Evolutionary conservation across 2,329 filamentous ascomycete species (phyloP).

Genomic region (Fusarium tricinctum): DNA sequence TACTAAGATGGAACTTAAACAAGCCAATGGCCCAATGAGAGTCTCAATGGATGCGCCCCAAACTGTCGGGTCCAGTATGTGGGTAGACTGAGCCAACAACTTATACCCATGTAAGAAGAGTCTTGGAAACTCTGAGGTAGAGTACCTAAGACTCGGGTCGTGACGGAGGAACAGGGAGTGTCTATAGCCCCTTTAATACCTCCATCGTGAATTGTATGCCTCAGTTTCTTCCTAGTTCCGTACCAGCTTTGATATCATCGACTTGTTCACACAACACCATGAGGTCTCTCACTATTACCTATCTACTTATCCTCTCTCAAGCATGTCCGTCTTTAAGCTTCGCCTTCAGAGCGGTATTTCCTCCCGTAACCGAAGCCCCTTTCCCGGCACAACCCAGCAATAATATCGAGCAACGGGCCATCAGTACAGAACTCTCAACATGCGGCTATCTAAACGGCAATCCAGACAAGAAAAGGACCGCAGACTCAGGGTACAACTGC

Average conservation of each 20-base stretch:
- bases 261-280: not conserved
- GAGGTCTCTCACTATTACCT: not conserved
- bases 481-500: constrained; percentile 54
- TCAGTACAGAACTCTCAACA: constrained; percentile 45
- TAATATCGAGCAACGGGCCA: constrained; percentile 12
- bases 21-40: not conserved
- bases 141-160: not conserved
- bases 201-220: not conserved
- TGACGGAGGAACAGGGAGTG: not conserved
- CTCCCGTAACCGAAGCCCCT: not conserved
- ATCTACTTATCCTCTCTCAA: not conserved
- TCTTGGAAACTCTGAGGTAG: not conserved
- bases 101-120: constrained; percentile 10
- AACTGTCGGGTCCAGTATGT: constrained; percentile 6
- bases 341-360: not conserved
- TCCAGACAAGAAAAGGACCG: constrained; percentile 48
- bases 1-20: not conserved
- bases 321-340: not conserved
- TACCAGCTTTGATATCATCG: no score
- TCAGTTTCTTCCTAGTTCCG: not conserved
- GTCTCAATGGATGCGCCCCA: not conserved
- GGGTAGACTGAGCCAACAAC: constrained; percentile 3
- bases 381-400: not conserved
- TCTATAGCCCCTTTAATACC: not conserved
- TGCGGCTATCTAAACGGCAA: constrained; percentile 55